A percentile compares a stretch with the other conserved stretches of the same genome.
Evolutionary conservation across 164 flowering plant species (phyloP).

Genomic region (Kingdonia uniflora): DNA sequence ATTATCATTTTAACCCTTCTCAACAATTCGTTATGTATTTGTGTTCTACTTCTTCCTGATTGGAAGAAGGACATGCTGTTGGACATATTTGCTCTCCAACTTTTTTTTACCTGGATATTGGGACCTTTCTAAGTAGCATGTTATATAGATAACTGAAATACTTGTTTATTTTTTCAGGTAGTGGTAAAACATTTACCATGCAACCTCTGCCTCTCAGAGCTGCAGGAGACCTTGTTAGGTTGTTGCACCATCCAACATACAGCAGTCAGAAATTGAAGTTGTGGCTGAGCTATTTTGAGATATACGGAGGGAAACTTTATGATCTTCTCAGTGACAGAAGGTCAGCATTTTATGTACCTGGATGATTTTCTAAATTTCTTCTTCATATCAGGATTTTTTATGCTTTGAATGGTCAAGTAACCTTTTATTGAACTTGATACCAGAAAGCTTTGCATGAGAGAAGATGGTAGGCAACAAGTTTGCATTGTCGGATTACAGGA

Average conservation of each 20-base stretch:
- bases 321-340: slow-evolving; percentile 97
- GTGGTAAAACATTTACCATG: slow-evolving; percentile 99
- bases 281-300: slow-evolving; percentile 99
- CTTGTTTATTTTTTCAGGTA: slow-evolving; percentile 45
- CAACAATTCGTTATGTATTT: too few species aligned
- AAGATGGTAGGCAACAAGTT: slow-evolving; percentile 98
- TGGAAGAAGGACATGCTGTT: too few species aligned
- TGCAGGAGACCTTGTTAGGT: slow-evolving; percentile 75
- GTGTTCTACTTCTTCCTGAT: too few species aligned
- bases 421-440: slow-evolving; percentile 11
- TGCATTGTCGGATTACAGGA: slow-evolving; percentile 99
- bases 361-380: not conserved
- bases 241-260: slow-evolving; percentile 79
- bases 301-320: slow-evolving; percentile 94
- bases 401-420: not conserved
- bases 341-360: slow-evolving; percentile 25
- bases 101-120: too few species aligned
- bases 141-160: not conserved
- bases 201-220: slow-evolving; percentile 96
- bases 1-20: too few species aligned
- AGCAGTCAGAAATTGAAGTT: slow-evolving; percentile 72
- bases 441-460: slow-evolving; percentile 98
- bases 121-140: too few species aligned
- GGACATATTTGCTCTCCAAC: too few species aligned
- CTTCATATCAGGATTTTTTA: not conserved